A percentile compares a stretch with the other conserved stretches of the same genome.
These are phyloP conservation scores for Solanum rostratum DNA, from an alignment of 257 asterid species.

Conservation along the genomic window DNA sequence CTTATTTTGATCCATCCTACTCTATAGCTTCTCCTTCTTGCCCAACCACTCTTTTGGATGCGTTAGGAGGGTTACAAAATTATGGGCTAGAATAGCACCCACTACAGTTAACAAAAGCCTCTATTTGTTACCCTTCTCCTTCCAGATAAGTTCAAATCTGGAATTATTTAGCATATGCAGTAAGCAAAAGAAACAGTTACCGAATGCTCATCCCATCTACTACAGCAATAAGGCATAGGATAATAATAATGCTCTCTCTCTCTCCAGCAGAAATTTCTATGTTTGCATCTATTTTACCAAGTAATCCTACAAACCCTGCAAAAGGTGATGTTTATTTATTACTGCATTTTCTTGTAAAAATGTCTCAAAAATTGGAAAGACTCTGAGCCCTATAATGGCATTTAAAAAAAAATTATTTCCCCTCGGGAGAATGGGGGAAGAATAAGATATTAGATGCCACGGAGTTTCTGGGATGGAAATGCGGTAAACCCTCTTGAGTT, in stretches of 20 bases:
- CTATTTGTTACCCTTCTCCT: background rate
- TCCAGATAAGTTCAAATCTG: background rate
- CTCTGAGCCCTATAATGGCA: background rate
- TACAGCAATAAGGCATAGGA: background rate
- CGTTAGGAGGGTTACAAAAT: background rate
- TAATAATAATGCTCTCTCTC: background rate
- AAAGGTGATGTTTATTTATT: background rate
- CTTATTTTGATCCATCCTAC: background rate
- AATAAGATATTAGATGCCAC: background rate
- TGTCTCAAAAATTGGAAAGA: background rate
- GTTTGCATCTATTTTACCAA: background rate
- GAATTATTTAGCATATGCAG: background rate
- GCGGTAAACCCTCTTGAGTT: background rate
- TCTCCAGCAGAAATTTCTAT: background rate
- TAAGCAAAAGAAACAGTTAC: background rate
- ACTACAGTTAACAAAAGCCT: background rate
- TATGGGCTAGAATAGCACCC: background rate
- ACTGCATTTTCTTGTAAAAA: background rate
- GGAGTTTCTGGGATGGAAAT: background rate
- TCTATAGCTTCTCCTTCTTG: background rate
- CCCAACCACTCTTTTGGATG: background rate
- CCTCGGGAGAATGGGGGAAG: background rate
- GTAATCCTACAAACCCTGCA: background rate
- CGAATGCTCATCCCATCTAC: background rate
- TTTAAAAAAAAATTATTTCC: too few species aligned